Evolutionary conservation across 768 basidiomycete species (phyloP), one percentile per base, ranked within the genome.

Genomic region (Calocybe indica): DNA sequence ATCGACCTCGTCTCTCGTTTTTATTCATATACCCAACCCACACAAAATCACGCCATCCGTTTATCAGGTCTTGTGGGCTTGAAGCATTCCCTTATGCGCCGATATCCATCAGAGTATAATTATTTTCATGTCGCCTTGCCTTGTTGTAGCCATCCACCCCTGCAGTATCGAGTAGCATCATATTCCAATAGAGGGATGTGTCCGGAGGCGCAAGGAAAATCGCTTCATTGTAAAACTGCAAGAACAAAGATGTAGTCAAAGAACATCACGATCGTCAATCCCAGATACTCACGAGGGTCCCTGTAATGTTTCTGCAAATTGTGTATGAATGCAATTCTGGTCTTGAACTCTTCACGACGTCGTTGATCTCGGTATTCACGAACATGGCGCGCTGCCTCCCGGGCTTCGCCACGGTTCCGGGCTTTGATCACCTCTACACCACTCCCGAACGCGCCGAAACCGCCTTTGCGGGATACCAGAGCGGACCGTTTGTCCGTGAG

Each of bases 371-470:
- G 74, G 69, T 87, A 88, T 58, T 92, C 87, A 46, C 82, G 74
- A 1, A 90, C 78, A 65, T 94, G 90, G 40, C 90, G 77, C 10
- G 85, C 91, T 14, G 95, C 95, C 64, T 97, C 87, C 54, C 79
- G 79, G 10, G 96, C 96, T 69, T 98, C 95, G 2, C 96, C 96
- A n/a, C 76, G 77, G 69, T 98, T 98, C 44, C 92, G 76, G 14
- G 92, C 95, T 62, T 85, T 90, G 51, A 97, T 78, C 7, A 93
- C 86, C 31, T 91, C 80, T 6, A 78, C 83, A 1, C 91, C 92
- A 7, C 68, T 68, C 1, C 94, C 94, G 58, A 75, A 93, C 2
- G 90, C 91, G 22, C 94, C 93, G 52, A 82, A 91, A 1, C 89
- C 93, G 34, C 90, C 93, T 55, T 75, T 85, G 9, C 81, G 70